Base-by-base conservation (phyloP, 169 alveolate genomes). In the Hammondia hammondi region DNA sequence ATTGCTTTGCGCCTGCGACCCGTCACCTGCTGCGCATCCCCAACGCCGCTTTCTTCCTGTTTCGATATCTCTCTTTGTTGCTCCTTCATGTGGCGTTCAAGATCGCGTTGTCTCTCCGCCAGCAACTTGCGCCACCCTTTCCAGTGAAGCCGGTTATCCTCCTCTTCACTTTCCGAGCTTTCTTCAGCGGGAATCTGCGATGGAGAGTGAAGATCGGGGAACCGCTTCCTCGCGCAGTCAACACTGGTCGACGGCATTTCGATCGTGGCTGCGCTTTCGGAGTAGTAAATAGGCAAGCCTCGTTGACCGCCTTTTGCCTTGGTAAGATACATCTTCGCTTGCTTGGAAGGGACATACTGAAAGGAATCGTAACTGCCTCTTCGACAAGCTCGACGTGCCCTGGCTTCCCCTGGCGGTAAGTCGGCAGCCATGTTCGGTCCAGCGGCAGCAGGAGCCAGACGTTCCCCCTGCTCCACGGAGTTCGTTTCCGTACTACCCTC, bases 81-180 rank as follows among this genome's bases (percentile, higher is more conserved):
- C 85, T 57, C 82, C 45, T 37, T 35, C 93, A 88, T 88, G 67
- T 88, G 93, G 46, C 57, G 82, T 67, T 88, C 93, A 29, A 88
- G 46, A 17, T 43, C 93, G 45, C 93, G 32, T 32, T 88, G 93
- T 17, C 93, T n/a, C 67, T 88, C 85, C 14, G 52, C 71, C 67
- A 88, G 61, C 85, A 88, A 32, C 82, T 67, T 27, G 24, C 93
- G 82, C 93, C 93, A 88, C 32, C 93, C 61, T 43, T 82, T 82
- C 90, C 90, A 82, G 90, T 82, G 71, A 17, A 82, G 43, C 5
- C 9, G 70, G 45, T 82, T 70, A 6, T 82, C 88, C 67, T 32
- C 70, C 24, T 43, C 70, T 29, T 77, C 87, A 17, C 56, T 77
- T 17, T 32, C 87, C 7, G 45, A 14, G 48, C 48, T 77, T 29